Evolutionary conservation across 495 filamentous ascomycete species (phyloP).

Genomic region (Xylaria grammica): DNA sequence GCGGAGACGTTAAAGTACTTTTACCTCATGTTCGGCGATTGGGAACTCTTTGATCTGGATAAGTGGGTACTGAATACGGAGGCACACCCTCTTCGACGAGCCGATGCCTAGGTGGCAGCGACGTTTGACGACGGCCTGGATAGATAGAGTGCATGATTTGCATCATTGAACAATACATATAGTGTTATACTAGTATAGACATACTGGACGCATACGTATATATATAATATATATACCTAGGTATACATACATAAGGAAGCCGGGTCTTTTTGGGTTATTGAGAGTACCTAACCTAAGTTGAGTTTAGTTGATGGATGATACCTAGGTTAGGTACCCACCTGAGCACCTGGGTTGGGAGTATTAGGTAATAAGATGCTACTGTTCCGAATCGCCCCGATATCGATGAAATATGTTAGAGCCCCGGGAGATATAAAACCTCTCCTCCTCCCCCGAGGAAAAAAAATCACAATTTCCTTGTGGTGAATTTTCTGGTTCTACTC

Average conservation of each 20-base stretch:
- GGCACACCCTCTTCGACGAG: constrained; percentile 72
- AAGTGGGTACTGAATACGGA: constrained; percentile 69
- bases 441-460: too few relatives aligned
- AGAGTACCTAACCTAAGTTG: too few relatives aligned
- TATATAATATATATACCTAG: too few relatives aligned
- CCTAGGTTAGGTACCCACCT: too few relatives aligned
- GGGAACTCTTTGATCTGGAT: constrained; percentile 67
- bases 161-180: background rate
- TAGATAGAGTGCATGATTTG: background rate
- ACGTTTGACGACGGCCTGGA: background rate
- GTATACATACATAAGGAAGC: too few relatives aligned
- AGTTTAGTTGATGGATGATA: too few relatives aligned
- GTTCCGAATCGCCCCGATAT: constrained; percentile 12
- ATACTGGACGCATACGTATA: too few relatives aligned
- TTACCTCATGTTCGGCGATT: constrained; percentile 80
- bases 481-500: too few relatives aligned
- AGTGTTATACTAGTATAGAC: background rate
- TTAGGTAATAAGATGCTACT: background rate
- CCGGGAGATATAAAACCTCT: too few relatives aligned
- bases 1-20: constrained; percentile 87
- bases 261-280: too few relatives aligned
- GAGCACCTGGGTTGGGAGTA: background rate
- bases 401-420: constrained; percentile 12
- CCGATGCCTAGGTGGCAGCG: constrained; percentile 31
- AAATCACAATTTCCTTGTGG: too few relatives aligned